phyloP scores from a whole-genome alignment of 2,329 filamentous ascomycete genomes.

The Colletotrichum sp. region DNA sequence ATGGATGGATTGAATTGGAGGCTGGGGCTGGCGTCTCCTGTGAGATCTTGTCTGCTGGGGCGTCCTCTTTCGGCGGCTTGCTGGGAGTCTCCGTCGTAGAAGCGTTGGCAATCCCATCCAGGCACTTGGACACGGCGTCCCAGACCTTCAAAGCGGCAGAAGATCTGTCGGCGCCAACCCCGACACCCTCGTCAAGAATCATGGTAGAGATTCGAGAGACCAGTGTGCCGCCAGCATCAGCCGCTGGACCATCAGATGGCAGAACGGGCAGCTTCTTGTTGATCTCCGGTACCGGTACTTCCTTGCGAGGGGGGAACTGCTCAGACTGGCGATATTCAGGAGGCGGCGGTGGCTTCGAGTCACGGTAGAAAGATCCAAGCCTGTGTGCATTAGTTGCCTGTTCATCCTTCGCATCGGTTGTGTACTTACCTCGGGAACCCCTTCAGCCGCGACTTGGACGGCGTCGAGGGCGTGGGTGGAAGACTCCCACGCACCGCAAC shows the following conservation, averaged over 20 bases:
- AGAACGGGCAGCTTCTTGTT: not conserved
- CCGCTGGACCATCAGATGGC: not conserved
- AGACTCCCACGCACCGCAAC: not conserved
- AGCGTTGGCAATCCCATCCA: not conserved
- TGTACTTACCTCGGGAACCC: not conserved
- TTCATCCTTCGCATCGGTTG: rapidly evolving
- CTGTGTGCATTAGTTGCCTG: not conserved
- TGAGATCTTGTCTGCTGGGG: too few species aligned
- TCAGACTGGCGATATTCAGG: not conserved
- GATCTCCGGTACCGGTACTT: not conserved
- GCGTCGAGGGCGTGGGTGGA: not conserved
- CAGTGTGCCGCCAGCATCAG: not conserved
- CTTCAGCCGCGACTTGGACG: not conserved
- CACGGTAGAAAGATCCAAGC: not conserved
- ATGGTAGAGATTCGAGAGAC: conserved; percentile 12
- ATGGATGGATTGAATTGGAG: not conserved
- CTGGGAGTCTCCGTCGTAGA: not conserved
- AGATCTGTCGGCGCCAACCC: not conserved
- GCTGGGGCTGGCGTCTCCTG: not conserved
- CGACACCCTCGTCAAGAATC: conserved; percentile 9
- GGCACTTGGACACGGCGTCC: conserved; percentile 1
- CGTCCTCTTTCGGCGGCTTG: not conserved
- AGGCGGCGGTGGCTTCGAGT: not conserved
- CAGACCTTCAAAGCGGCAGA: conserved; percentile 11
- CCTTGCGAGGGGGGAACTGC: not conserved